Conservation (phyloP, 2,329 filamentous ascomycete genomes). For the Hypoxylon sp. region DNA sequence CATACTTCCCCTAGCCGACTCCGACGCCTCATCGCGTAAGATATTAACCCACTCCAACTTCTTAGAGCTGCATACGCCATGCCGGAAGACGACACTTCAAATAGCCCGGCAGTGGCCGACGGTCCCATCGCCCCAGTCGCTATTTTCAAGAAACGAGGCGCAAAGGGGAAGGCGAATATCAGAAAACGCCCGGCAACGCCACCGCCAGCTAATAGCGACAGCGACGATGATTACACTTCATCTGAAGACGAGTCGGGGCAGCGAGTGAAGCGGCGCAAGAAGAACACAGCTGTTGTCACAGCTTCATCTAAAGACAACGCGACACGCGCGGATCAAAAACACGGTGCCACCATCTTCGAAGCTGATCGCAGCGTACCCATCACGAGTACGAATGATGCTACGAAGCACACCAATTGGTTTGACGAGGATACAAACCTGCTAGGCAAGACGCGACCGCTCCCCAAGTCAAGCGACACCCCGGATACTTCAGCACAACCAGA, state of each 20-base stretch:
- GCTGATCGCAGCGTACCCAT: conserved; percentile 75
- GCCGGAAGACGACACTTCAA: conserved; percentile 40
- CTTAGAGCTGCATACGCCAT: conserved; percentile 19
- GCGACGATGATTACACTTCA: conserved; percentile 76
- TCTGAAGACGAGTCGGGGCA: conserved; percentile 84
- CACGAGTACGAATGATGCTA: conserved; percentile 84
- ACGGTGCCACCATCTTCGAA: conserved; percentile 68
- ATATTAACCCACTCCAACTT: not conserved
- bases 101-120: conserved; percentile 36
- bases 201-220: conserved; percentile 72
- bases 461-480: conserved; percentile 49
- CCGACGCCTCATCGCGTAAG: not conserved
- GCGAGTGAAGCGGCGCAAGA: conserved; percentile 84
- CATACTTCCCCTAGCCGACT: conserved; percentile 3
- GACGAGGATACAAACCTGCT: conserved; percentile 79
- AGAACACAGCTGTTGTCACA: conserved; percentile 75
- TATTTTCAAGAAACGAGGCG: conserved; percentile 88
- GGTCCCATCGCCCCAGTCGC: conserved; percentile 67
- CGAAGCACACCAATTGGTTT: conserved; percentile 90
- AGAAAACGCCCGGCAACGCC: conserved; percentile 87
- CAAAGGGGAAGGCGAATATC: conserved; percentile 81
- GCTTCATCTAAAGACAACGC: conserved; percentile 70
- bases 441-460: conserved; percentile 66
- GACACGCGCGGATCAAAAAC: conserved; percentile 57
- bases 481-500: conserved; percentile 58